Conservation (phyloP, 768 basidiomycete species). For the Suillus discolor region DNA sequence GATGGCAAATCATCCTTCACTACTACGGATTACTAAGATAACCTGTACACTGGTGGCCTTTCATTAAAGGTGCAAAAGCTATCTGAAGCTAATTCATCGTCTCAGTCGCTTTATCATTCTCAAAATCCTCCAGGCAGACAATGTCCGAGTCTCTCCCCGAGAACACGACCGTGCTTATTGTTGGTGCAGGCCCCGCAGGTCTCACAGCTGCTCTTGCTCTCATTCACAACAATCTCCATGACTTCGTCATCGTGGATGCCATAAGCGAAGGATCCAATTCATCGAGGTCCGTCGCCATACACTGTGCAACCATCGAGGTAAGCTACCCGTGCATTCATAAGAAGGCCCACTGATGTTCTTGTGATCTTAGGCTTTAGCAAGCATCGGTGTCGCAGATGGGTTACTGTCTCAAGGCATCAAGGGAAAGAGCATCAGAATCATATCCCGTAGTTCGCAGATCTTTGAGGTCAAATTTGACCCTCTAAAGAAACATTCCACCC, state of each 20-base stretch:
- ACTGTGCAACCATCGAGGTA: constrained; percentile 52
- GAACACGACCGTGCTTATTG: constrained; percentile 44
- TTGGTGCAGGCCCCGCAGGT: constrained; percentile 32
- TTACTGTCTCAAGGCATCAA: constrained; percentile 34
- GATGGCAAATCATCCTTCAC: too few relatives aligned
- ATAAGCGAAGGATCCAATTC: constrained; percentile 27
- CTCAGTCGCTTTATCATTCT: too few relatives aligned
- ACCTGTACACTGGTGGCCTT: too few relatives aligned
- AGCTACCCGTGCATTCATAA: constrained; percentile 2
- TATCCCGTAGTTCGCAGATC: constrained; percentile 32
- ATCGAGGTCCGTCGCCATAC: constrained; percentile 45
- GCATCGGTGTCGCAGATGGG: constrained; percentile 39
- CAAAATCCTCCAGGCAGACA: neutral
- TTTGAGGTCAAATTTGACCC: constrained; percentile 32
- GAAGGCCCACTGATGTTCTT: neutral
- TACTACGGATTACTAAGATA: too few relatives aligned
- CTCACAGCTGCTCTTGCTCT: constrained; percentile 52
- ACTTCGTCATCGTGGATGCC: constrained; percentile 42
- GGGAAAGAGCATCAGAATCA: constrained; percentile 26
- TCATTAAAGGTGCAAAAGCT: too few relatives aligned
- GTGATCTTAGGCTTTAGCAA: constrained; percentile 45
- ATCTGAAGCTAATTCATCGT: too few relatives aligned
- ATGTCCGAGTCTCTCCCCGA: constrained; percentile 1
- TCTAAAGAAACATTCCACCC: constrained; percentile 24
- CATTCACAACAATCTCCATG: constrained; percentile 28